phyloP scores from a whole-genome alignment of 1,284 basidiomycete genomes.

The Fomes fomentarius region DNA sequence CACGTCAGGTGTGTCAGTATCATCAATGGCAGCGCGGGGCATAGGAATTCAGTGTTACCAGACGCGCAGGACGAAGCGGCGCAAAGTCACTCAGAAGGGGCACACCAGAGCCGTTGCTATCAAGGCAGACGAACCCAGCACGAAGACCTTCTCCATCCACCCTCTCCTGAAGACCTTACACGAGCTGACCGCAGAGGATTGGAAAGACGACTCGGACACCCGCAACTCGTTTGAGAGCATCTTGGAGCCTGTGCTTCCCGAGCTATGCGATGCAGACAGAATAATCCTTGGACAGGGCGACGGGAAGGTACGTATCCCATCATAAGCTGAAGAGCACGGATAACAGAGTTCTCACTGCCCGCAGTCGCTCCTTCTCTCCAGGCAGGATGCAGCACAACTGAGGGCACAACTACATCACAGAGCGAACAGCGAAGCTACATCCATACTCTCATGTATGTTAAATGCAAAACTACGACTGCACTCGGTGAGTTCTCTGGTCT shows the following conservation, averaged over 20 bases:
- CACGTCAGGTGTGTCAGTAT: background rate
- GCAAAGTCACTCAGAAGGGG: constrained; percentile 6
- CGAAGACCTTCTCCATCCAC: background rate
- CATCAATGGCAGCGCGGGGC: too few relatives aligned
- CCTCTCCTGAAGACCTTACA: constrained; percentile 12
- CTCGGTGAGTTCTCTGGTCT: constrained; percentile 8
- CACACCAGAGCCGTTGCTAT: background rate
- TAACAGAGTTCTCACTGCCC: background rate
- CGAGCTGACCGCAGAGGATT: constrained; percentile 1
- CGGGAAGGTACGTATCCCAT: constrained; percentile 15
- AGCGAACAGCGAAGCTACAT: background rate
- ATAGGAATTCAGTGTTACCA: background rate
- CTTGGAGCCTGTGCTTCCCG: constrained; percentile 25
- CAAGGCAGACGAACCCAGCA: background rate
- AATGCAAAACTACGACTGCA: constrained; percentile 14
- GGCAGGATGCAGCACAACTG: constrained; percentile 2
- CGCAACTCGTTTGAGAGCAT: constrained; percentile 29
- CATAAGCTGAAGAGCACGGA: background rate
- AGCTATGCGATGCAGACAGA: constrained; percentile 24
- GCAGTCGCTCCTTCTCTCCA: constrained; percentile 4
- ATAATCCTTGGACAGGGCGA: constrained; percentile 21
- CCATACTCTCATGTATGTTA: background rate
- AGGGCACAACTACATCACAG: background rate
- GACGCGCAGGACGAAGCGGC: constrained; percentile 8
- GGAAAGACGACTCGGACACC: constrained; percentile 14